phyloP scores from a whole-genome alignment of 176 grass and related monocot genomes.

The Zea luxurians region DNA sequence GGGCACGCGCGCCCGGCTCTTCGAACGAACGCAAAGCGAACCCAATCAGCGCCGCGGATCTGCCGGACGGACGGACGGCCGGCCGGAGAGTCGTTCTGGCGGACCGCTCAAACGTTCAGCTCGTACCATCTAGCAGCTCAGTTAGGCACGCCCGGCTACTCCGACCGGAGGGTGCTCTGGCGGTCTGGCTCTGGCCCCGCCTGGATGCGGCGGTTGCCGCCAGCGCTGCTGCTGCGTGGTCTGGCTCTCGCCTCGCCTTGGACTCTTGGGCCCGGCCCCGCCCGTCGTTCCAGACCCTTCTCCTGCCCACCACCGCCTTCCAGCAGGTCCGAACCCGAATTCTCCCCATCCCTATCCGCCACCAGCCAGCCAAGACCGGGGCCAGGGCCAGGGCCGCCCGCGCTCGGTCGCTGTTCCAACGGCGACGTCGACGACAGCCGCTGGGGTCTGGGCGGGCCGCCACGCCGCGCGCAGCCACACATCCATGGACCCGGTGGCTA shows the following conservation, averaged over 20 bases:
- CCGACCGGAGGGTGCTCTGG: neutral
- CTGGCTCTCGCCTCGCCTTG: no score
- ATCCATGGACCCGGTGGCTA: neutral
- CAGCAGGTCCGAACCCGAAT: neutral
- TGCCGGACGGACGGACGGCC: no score
- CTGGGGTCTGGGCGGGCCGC: neutral
- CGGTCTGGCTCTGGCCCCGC: neutral
- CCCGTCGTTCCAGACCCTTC: conserved; percentile 1
- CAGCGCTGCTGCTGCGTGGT: neutral
- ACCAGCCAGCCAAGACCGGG: no score
- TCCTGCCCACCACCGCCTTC: neutral
- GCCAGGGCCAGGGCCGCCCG: no score
- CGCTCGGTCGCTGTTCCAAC: neutral
- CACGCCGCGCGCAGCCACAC: conserved; percentile 34
- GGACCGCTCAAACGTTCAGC: neutral
- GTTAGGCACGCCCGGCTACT: neutral
- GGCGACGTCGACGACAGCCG: neutral
- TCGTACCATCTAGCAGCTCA: neutral
- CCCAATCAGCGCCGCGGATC: conserved; percentile 7
- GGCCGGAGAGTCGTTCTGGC: no score
- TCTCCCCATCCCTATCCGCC: neutral
- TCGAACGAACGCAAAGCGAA: no score
- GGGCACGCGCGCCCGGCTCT: no score
- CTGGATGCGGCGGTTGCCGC: neutral
- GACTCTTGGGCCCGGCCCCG: no score